Base-by-base conservation (phyloP, 805 yeast species). In the Candida maesae region DNA sequence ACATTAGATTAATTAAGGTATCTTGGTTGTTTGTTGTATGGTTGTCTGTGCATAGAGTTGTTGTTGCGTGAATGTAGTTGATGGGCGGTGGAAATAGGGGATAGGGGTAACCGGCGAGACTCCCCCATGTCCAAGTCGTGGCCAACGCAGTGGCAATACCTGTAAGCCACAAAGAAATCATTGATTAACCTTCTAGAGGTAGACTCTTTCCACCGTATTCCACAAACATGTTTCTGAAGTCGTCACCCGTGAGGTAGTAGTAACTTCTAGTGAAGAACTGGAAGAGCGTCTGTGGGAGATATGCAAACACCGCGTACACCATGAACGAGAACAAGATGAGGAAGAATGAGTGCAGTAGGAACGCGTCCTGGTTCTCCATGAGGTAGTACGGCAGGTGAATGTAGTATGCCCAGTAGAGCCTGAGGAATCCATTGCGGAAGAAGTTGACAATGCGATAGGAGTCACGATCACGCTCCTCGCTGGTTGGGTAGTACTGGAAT, bases 351-450 rank as follows among this genome's bases (percentile, higher is more conserved):
- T 67, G 74, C 14, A 70, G 47, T 13, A 64, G 49, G 36, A 65
- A 64, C 2, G 74, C 70, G 39, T 70, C 74, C 33, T 60, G 63
- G 3, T 61, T 49, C 18, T 71, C 66, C 72, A 70, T 66, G 38
- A 70, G 42, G 42, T 68, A 69, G 47, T 63, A 69, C 14, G 74
- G 74, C 35, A 69, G 47, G 47, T 70, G 73, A 19, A 69, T 61
- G 39, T 68, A 69, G 45, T 70, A 70, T 36, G 62, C 66, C 74
- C 74, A 70, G 46, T 66, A 68, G 15, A 68, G 44, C 29, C 55
- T 58, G 31, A 56, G 58, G n/a, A 61, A 42, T 18, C 59, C 44
- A 28, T 58, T 60, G 38, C 52, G 60, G 27, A 60, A 39, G 44
- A 49, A 56, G 23, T 60, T 58, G 20, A 51, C 42, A 2, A 58